Conservation (phyloP, 2,329 filamentous ascomycete species). For the Aspergillus pseudoglaucus region DNA sequence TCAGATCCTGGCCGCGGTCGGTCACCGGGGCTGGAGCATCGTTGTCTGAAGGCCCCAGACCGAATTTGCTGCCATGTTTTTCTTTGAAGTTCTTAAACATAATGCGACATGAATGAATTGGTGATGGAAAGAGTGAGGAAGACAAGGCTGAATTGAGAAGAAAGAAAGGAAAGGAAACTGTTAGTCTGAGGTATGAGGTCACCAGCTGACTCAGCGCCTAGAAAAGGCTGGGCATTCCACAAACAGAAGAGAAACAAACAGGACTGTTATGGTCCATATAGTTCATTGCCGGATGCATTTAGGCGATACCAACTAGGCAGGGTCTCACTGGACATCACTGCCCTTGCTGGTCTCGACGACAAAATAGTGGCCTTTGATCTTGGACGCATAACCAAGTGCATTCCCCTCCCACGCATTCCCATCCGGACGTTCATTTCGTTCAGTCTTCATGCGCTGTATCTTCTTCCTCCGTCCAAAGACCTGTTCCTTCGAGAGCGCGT, state of each 20-base stretch:
- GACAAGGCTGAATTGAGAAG: background rate
- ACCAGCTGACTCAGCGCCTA: conserved; percentile 18
- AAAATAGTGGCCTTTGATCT: conserved; percentile 66
- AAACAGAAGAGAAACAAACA: background rate
- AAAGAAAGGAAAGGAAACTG: background rate
- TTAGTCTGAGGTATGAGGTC: conserved; percentile 10
- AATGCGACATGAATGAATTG: background rate
- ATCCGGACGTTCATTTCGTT: conserved; percentile 30
- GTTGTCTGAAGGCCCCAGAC: conserved; percentile 19
- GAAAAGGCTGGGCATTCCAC: conserved; percentile 1
- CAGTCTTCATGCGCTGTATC: conserved; percentile 37
- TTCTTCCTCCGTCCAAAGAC: conserved; percentile 38
- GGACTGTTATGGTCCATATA: background rate
- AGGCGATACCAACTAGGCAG: background rate
- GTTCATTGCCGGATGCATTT: too few relatives aligned
- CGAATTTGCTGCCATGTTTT: conserved; percentile 24
- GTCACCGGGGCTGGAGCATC: conserved; percentile 11
- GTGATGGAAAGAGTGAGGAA: background rate
- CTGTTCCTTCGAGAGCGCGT: conserved; percentile 34
- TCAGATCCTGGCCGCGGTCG: conserved; percentile 34
- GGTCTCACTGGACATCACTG: background rate
- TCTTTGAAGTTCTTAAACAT: conserved; percentile 31
- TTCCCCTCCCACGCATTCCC: conserved; percentile 61
- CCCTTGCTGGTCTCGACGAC: conserved; percentile 54
- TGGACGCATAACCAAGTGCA: conserved; percentile 59